These are phyloP conservation scores for Saxophila tyrrhenica DNA, from an alignment of 495 filamentous ascomycete genomes.

Conservation along the genomic window DNA sequence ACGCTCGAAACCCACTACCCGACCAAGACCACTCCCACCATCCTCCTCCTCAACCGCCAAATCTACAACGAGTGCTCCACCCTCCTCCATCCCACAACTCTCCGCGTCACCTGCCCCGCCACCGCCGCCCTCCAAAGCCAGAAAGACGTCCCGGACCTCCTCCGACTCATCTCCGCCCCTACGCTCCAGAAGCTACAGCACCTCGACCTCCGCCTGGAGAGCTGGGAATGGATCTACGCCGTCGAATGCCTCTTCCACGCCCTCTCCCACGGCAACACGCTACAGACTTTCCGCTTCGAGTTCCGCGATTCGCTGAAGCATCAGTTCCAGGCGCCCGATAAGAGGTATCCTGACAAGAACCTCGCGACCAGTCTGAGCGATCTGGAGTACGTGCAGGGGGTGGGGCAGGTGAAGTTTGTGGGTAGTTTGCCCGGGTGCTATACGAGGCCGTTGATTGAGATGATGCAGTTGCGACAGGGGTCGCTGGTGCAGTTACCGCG, in stretches of 20 bases:
- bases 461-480: too few relatives aligned
- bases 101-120: slow-evolving; percentile 3
- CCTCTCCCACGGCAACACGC: slow-evolving; percentile 1
- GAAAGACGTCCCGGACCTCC: slow-evolving; percentile 1
- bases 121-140: slow-evolving; percentile 1
- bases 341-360: slow-evolving; percentile 9
- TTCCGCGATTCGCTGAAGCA: slow-evolving; percentile 6
- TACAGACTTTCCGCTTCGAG: slow-evolving; percentile 5
- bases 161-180: background rate
- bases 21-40: slow-evolving; percentile 12
- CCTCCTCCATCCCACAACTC: slow-evolving; percentile 5
- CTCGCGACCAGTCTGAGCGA: slow-evolving; percentile 1
- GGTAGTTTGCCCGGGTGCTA: slow-evolving; percentile 13
- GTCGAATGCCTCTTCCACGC: slow-evolving; percentile 2
- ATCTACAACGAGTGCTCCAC: slow-evolving; percentile 11
- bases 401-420: slow-evolving; percentile 2
- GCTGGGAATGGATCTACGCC: slow-evolving; percentile 16
- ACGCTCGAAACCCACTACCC: slow-evolving; percentile 23
- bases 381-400: slow-evolving; percentile 5
- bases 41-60: slow-evolving; percentile 19
- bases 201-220: slow-evolving; percentile 6
- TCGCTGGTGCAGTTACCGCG: too few relatives aligned
- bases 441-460: slow-evolving; percentile 5
- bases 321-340: background rate
- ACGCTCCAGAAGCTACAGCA: slow-evolving; percentile 8